Percentiles rank a stretch among this genome's conserved stretches.
Conservation (phyloP, 352 stramenopile genomes). For the Phytopythium oedochilum region DNA sequence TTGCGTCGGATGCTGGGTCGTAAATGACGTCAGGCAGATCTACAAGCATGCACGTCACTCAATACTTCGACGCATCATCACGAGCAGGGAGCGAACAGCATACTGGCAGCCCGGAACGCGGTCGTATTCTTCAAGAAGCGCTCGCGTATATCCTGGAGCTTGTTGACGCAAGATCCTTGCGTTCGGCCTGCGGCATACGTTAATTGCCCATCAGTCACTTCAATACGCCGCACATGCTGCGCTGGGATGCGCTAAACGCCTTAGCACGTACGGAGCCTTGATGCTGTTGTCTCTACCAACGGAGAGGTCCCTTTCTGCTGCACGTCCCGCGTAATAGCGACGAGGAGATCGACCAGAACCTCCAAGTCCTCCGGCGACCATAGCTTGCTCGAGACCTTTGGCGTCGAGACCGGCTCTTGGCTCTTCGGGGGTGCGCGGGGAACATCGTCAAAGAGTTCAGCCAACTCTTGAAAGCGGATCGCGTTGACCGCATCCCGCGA, state of each 20-base stretch:
- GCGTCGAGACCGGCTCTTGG: slow-evolving; percentile 10
- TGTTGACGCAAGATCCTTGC: slow-evolving; percentile 46
- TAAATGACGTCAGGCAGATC: slow-evolving; percentile 54
- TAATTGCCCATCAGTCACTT: background rate
- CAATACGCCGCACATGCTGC: slow-evolving; percentile 6
- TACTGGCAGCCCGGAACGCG: slow-evolving; percentile 41
- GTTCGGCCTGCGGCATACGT: slow-evolving; percentile 27
- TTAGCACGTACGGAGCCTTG: slow-evolving; percentile 22
- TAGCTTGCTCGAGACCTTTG: slow-evolving; percentile 31
- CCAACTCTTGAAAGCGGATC: slow-evolving; percentile 32
- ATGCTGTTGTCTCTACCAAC: slow-evolving; percentile 22
- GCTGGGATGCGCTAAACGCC: background rate
- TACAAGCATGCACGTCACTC: slow-evolving; percentile 11
- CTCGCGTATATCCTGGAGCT: slow-evolving; percentile 51
- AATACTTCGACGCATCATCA: background rate
- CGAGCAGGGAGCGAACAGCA: slow-evolving; percentile 3
- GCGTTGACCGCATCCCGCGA: slow-evolving; percentile 4
- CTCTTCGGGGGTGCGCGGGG: slow-evolving; percentile 19
- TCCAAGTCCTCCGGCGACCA: slow-evolving; percentile 58
- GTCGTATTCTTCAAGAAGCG: slow-evolving; percentile 37
- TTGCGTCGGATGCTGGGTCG: slow-evolving; percentile 39
- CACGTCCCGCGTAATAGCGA: slow-evolving; percentile 56
- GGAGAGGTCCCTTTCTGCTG: slow-evolving; percentile 45
- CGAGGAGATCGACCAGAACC: slow-evolving; percentile 47
- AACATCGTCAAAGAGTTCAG: slow-evolving; percentile 47